These are phyloP conservation scores for Pichia sp. DNA, from an alignment of 1,139 yeast genomes.

Conservation along the genomic window DNA sequence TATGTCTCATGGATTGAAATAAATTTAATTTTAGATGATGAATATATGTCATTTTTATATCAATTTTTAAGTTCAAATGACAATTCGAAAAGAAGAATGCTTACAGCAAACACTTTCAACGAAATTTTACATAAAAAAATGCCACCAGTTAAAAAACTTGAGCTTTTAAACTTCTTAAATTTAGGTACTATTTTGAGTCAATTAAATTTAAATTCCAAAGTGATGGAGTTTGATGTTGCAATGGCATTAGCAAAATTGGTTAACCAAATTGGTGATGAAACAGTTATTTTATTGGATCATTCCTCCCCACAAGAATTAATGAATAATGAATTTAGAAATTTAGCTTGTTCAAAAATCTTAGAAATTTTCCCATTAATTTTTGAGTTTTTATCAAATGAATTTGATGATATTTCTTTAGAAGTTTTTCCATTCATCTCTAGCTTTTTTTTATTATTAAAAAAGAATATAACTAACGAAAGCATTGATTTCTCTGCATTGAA, in stretches of 20 bases:
- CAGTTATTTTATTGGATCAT: constrained; percentile 59
- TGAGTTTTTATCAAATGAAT: constrained; percentile 68
- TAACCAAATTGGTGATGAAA: constrained; percentile 71
- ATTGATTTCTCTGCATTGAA: constrained; percentile 29
- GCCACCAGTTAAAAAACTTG: constrained; percentile 81
- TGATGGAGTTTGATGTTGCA: constrained; percentile 54
- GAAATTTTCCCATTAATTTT: constrained; percentile 69
- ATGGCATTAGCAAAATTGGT: constrained; percentile 72
- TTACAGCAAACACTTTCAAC: constrained; percentile 66
- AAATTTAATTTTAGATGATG: constrained; percentile 62
- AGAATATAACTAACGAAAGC: constrained; percentile 36
- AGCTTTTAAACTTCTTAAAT: constrained; percentile 63
- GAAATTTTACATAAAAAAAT: constrained; percentile 88
- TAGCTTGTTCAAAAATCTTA: constrained; percentile 45
- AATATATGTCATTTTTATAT: constrained; percentile 57
- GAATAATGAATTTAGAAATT: constrained; percentile 33
- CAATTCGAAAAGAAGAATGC: constrained; percentile 38
- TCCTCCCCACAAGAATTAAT: constrained; percentile 31
- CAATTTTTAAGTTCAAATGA: constrained; percentile 46
- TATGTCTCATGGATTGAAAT: constrained; percentile 97
- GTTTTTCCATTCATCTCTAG: constrained; percentile 76
- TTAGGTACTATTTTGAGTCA: constrained; percentile 50
- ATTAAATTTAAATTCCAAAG: constrained; percentile 31
- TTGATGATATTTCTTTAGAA: constrained; percentile 82
- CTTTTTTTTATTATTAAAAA: constrained; percentile 66